Evolutionary conservation across 106 monocot genomes (phyloP), one percentile per base, ranked within the genome.

Genomic region (Agapanthus africanus): DNA sequence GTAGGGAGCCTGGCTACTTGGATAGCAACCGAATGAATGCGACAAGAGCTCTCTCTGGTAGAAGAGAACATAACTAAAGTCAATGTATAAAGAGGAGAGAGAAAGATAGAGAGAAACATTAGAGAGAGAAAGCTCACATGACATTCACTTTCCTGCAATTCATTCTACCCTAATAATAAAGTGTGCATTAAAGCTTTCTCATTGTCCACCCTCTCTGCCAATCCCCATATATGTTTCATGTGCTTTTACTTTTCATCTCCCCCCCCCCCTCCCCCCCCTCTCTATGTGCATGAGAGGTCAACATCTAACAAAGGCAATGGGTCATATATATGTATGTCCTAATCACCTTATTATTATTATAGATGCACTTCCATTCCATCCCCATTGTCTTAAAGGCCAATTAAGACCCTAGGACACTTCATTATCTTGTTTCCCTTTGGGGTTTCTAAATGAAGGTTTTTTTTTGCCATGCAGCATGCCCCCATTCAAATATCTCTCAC

Each of bases 1-100:
- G 40, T 40, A 41, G 40, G 11, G 23, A 41, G 8, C 22, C 26
- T 26, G 40, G 65, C 27, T 63, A 65, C 40, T 65, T 41, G 40
- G 40, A 39, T 36, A 40, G 65, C 65, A 65, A 41, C 40, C 27
- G 38, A 65, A 65, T 65, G 65, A 65, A 40, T 25, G 40, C 39
- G 63, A 63, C 63, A 63, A 63, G 13, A 37, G 63, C 63, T 63
- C 23, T 65, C 39, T 65, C 21, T 65, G n/a, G 61, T 39, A 21
- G 7, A 40, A 65, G 65, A 40, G 66, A 66, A 42, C 66, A 66
- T 42, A 64, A 66, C 66, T 66, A 42, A 66, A 66, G 66, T 42
- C 66, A 66, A 41, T 66, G 27, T 7, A 38, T 26, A 59, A 0
- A 59, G 56, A 26, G 27, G 22, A 38, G 27, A 59, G 1, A 59